Conservation (phyloP, 2,329 filamentous ascomycete species). For the Septoria linicola region DNA sequence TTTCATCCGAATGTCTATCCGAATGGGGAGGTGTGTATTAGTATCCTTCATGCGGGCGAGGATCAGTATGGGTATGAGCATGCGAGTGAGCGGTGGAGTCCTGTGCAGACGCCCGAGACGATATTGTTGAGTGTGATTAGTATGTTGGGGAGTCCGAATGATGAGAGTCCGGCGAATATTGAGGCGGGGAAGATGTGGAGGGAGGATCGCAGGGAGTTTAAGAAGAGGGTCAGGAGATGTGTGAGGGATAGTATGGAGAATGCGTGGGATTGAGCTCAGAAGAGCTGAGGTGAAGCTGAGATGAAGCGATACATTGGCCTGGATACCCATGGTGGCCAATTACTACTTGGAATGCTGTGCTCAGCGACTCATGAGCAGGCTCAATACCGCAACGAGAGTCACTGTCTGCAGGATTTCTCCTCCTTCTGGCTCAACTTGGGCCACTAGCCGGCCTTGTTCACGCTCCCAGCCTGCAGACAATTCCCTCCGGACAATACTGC, state of each 20-base stretch:
- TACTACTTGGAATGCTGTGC: no score
- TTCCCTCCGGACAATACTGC: no score
- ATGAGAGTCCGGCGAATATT: constrained; percentile 92
- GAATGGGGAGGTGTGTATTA: constrained; percentile 88
- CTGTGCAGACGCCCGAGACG: constrained; percentile 91
- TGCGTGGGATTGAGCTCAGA: constrained; percentile 39
- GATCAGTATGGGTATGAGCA: constrained; percentile 92
- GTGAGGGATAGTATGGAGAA: constrained; percentile 75
- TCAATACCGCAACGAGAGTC: no score
- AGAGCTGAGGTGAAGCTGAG: no score
- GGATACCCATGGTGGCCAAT: no score
- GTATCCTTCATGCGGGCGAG: constrained; percentile 91
- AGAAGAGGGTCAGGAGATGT: constrained; percentile 72
- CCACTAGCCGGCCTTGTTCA: no score
- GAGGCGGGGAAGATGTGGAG: constrained; percentile 88
- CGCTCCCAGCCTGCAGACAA: no score
- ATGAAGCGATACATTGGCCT: no score
- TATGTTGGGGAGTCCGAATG: constrained; percentile 87
- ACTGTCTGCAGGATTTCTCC: no score
- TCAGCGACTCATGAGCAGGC: no score
- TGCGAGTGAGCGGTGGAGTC: constrained; percentile 87
- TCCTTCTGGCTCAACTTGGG: no score
- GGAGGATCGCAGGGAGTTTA: constrained; percentile 76
- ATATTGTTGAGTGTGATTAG: constrained; percentile 91
- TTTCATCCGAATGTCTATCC: constrained; percentile 95